Base-by-base conservation (phyloP, 1,284 basidiomycete genomes). In the Pisolithus thermaeus region DNA sequence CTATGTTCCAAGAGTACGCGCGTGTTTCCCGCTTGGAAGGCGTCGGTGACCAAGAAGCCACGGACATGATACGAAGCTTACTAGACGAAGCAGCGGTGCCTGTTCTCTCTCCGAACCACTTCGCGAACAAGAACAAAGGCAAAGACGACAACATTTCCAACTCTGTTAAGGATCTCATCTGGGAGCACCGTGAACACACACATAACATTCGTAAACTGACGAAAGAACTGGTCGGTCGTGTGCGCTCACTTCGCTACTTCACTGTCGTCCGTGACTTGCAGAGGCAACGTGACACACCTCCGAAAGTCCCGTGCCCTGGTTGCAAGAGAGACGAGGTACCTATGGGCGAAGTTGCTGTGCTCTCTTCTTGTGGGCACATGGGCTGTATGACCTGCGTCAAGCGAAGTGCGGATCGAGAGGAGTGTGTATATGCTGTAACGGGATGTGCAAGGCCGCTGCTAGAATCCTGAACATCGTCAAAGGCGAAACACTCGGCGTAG, bases 341-440 rank as follows among this genome's bases (percentile, higher is more conserved):
- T 1, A 74, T 84, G 54, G 72, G 78, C 11, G 87, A 92, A 49
- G 79, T 92, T 58, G 85, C 90, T 9, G 84, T 96, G 3, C 75
- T 95, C 23, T 94, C 92, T 2, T 92, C 90, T 27, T 97, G 92
- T 61, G 92, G 92, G 7, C 92, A 97, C 65, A 84, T 81, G 59
- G 90, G 92, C 3, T 94, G 91, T 61, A 68, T 80, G 59, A 69
- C 74, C 2, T 93, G 91, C 61, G 87, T 96, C 56, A 77, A 73
- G 50, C 70, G 73, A 30, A 83, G 80, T 47, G 91, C 90, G 5
- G 81, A 85, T 52, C 78, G 77, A 50, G 92, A 95, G 65, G 85
- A 87, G 59, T 95, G 92, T 60, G 84, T 93, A 12, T 84, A 87
- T 56, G 79, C 81, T 16, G 74, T 74, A 3, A 77, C 77, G 83